These are phyloP conservation scores for Conringia planisiliqua DNA, from an alignment of 345 rosid genomes.

Conservation along the genomic window DNA sequence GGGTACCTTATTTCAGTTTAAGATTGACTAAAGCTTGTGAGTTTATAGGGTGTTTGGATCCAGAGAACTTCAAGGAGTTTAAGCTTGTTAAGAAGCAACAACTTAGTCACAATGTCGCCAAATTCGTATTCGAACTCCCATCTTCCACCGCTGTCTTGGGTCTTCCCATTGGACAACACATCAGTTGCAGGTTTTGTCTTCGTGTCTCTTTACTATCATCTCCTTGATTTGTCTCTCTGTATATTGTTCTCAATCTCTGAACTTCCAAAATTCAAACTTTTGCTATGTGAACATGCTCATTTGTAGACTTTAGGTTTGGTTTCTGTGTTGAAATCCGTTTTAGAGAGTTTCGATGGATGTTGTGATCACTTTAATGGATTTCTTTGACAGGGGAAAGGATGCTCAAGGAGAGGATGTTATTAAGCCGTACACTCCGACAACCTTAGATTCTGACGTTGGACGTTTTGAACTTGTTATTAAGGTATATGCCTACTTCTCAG, in stretches of 20 bases:
- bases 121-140: slow-evolving; percentile 79
- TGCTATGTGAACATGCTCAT: background rate
- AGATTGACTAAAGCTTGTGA: background rate
- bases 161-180: slow-evolving; percentile 96
- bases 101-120: slow-evolving; percentile 95
- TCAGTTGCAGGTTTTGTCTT: slow-evolving; percentile 78
- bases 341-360: background rate
- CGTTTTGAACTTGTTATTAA: slow-evolving; percentile 81
- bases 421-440: slow-evolving; percentile 92
- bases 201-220: background rate
- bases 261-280: background rate
- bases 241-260: background rate
- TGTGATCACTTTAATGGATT: background rate
- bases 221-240: background rate
- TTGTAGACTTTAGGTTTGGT: background rate
- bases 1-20: background rate
- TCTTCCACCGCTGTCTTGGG: slow-evolving; percentile 76
- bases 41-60: slow-evolving; percentile 66
- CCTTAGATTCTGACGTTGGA: slow-evolving; percentile 91
- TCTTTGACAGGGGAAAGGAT: slow-evolving; percentile 71
- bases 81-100: slow-evolving; percentile 80
- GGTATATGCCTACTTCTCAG: slow-evolving; percentile 42
- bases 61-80: slow-evolving; percentile 84
- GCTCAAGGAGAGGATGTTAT: slow-evolving; percentile 80
- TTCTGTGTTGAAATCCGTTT: background rate